These are phyloP conservation scores for Mycena alexandri DNA, from an alignment of 768 basidiomycete genomes.

Conservation along the genomic window DNA sequence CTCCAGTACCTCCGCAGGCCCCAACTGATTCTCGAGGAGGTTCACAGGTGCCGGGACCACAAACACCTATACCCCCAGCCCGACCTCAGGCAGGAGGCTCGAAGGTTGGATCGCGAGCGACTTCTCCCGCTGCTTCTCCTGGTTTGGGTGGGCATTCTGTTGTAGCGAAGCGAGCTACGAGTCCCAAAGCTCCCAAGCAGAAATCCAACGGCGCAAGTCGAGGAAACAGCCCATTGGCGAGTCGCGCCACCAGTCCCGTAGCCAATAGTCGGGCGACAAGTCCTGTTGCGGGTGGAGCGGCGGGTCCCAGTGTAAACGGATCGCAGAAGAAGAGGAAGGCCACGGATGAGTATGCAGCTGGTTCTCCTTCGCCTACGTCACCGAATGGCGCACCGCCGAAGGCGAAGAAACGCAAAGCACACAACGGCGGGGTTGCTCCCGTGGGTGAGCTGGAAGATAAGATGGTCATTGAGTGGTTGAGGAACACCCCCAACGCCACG, in stretches of 20 bases:
- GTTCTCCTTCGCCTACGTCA: conserved; percentile 47
- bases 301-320: conserved; percentile 44
- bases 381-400: conserved; percentile 51
- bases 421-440: conserved; percentile 53
- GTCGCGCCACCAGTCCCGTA: conserved; percentile 66
- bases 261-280: conserved; percentile 59
- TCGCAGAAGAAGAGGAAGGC: conserved; percentile 56
- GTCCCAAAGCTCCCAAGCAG: conserved; percentile 77
- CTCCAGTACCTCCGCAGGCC: conserved; percentile 58
- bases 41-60: conserved; percentile 58
- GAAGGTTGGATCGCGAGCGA: conserved; percentile 70
- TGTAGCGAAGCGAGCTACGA: conserved; percentile 88
- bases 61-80: conserved; percentile 40
- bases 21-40: conserved; percentile 59
- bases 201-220: conserved; percentile 64
- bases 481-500: conserved; percentile 73
- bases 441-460: conserved; percentile 70
- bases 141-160: conserved; percentile 81
- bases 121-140: conserved; percentile 60
- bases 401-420: conserved; percentile 68
- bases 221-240: conserved; percentile 71
- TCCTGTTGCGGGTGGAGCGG: conserved; percentile 48
- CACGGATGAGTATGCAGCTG: conserved; percentile 49
- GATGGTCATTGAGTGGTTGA: conserved; percentile 83
- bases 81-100: conserved; percentile 57